phyloP scores from a whole-genome alignment of 169 alveolate species.

The Plasmodium blacklocki region DNA sequence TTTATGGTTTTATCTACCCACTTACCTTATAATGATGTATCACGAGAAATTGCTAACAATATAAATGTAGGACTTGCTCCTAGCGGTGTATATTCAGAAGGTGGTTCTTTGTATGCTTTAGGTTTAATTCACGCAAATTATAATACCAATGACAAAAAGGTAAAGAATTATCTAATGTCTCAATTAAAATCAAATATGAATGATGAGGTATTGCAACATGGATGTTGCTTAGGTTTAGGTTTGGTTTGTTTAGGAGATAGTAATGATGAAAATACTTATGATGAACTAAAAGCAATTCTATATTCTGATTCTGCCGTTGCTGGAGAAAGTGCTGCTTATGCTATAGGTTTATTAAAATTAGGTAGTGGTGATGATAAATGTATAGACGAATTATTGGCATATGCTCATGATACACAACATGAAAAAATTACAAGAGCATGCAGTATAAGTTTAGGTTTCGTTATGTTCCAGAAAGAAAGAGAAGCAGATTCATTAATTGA shows the following conservation, averaged over 20 bases:
- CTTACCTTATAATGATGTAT: slow-evolving; percentile 56
- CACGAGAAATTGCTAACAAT: slow-evolving; percentile 73
- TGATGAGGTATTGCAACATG: slow-evolving; percentile 93
- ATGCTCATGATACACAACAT: slow-evolving; percentile 98
- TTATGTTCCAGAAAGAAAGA: slow-evolving; percentile 95
- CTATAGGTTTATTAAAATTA: slow-evolving; percentile 95
- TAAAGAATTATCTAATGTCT: slow-evolving; percentile 84
- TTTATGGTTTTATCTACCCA: slow-evolving; percentile 72
- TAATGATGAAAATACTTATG: slow-evolving; percentile 88
- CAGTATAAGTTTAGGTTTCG: slow-evolving; percentile 95
- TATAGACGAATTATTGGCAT: slow-evolving; percentile 92
- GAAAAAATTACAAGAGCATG: slow-evolving; percentile 98
- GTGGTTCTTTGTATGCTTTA: slow-evolving; percentile 98
- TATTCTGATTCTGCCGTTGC: slow-evolving; percentile 95
- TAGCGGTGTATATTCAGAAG: slow-evolving; percentile 92
- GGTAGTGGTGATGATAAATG: slow-evolving; percentile 91
- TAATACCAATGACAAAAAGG: slow-evolving; percentile 84
- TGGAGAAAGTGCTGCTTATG: slow-evolving; percentile 99
- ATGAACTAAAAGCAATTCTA: slow-evolving; percentile 91
- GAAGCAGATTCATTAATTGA: slow-evolving; percentile 93
- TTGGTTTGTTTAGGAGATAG: slow-evolving; percentile 93
- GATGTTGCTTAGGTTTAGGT: slow-evolving; percentile 98
- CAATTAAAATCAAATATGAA: slow-evolving; percentile 85
- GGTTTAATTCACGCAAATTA: slow-evolving; percentile 95
- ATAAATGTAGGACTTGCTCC: slow-evolving; percentile 81